Base-by-base conservation (phyloP, 164 flowering plant genomes). In the Platanus orientalis region DNA sequence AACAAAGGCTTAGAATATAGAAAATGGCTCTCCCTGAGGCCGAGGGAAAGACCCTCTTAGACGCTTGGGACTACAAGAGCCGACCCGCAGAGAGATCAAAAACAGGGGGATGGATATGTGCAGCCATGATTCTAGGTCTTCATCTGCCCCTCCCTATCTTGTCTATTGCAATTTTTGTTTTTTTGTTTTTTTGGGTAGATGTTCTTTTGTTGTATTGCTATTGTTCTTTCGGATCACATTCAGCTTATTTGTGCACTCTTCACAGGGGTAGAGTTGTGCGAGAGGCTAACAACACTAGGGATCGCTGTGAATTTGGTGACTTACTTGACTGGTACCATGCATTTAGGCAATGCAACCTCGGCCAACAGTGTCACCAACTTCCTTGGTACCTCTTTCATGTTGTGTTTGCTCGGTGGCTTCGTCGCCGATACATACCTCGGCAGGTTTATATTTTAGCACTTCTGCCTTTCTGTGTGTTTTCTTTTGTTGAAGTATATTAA, bases 81-180 rank as follows among this genome's bases (percentile, higher is more conserved):
- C 81, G 81, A 30, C 92, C 83, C 0, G 86, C 96, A 42, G 74
- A 75, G 44, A 66, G 78, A 34, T 69, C 90, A 62, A 70, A 55
- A 60, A 74, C 97, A 21, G 98, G 98, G 4, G 96, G 98, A 54
- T 93, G 98, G 98, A 64, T 73, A 26, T 70, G 83, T 27, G 83
- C 98, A 12, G 97, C 98, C 80, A 87, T 81, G 91, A 93, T 93
- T 71, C 72, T 90, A 79, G 94, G 98, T 94, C 68, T n/a, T 11
- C 5, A 7, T 0, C 13, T 4, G n/a, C 9, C 13, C 9, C 9
- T n/a, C n/a, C n/a, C n/a, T n/a, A n/a, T n/a, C 10, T 14, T 7
- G 13, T 14, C 5, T 36, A 10, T 14, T 14, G 9, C 9, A 10
- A 36, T n/a, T n/a, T n/a, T n/a, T n/a, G n/a, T n/a, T n/a, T n/a